Evolutionary conservation across 2,329 filamentous ascomycete genomes (phyloP).

Genomic region (Nannizzia gypsea): DNA sequence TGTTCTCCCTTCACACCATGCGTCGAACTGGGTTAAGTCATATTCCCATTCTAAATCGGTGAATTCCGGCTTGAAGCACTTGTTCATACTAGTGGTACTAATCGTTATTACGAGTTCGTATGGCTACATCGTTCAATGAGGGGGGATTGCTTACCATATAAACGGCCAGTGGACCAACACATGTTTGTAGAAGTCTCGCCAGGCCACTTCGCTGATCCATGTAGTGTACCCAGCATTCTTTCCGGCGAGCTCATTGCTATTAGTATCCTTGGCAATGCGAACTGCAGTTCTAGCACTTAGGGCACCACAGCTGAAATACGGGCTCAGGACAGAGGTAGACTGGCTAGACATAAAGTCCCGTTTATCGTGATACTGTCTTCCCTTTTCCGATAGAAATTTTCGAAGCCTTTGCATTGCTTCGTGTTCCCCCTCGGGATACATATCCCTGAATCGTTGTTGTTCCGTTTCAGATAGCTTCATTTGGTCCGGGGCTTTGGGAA

Average conservation of each 20-base stretch:
- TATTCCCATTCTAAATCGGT: constrained; percentile 76
- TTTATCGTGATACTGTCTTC: constrained; percentile 48
- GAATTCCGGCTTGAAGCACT: constrained; percentile 73
- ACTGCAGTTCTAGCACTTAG: constrained; percentile 58
- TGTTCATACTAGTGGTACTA: constrained; percentile 49
- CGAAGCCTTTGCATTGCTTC: constrained; percentile 54
- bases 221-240: constrained; percentile 53
- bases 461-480: constrained; percentile 53
- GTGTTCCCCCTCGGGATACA: constrained; percentile 67
- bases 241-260: constrained; percentile 51
- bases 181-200: constrained; percentile 82
- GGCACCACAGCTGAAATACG: constrained; percentile 59
- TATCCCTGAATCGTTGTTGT: constrained; percentile 41
- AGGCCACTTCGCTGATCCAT: constrained; percentile 76
- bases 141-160: constrained; percentile 29
- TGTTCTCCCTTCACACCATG: constrained; percentile 63
- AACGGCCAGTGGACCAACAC: constrained; percentile 79
- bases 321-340: constrained; percentile 57
- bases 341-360: constrained; percentile 55
- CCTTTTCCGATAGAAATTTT: constrained; percentile 55
- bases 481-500: constrained; percentile 52
- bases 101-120: not conserved
- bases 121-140: not conserved
- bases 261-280: constrained; percentile 48
- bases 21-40: constrained; percentile 52